Percentiles rank a stretch among this genome's conserved stretches.
These are phyloP conservation scores for Ophiostoma sp. DNA, from an alignment of 2,329 filamentous ascomycete species.

Conservation along the genomic window DNA sequence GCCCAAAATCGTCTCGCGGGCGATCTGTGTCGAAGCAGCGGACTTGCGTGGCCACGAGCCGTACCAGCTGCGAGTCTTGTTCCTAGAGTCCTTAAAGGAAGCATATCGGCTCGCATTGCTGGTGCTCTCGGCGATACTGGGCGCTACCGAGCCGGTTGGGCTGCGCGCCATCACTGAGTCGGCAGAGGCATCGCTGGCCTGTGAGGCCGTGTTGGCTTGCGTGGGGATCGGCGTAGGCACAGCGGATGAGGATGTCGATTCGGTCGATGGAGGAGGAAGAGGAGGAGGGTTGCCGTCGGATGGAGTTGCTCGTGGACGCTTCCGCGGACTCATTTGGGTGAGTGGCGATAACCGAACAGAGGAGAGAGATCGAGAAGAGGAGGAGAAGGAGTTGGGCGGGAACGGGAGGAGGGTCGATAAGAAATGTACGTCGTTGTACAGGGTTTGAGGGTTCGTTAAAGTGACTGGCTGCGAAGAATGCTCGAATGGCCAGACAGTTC, in stretches of 20 bases:
- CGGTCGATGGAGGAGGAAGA: neutral
- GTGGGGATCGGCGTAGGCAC: constrained; percentile 8
- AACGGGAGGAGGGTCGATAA: neutral
- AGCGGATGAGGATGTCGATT: neutral
- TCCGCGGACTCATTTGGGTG: constrained; percentile 44
- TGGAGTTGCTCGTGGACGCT: constrained; percentile 44
- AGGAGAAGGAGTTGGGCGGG: neutral
- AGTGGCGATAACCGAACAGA: neutral
- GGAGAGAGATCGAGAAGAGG: neutral
- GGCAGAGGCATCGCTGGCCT: constrained; percentile 17
- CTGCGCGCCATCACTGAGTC: constrained; percentile 17
- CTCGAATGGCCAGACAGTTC: neutral
- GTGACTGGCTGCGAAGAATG: neutral
- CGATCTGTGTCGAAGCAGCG: constrained; percentile 59
- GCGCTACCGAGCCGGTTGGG: constrained; percentile 19
- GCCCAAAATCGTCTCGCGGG: constrained; percentile 61
- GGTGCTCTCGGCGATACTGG: constrained; percentile 24
- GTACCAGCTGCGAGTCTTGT: constrained; percentile 56
- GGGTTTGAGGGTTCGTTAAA: neutral
- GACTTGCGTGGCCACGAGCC: constrained; percentile 64
- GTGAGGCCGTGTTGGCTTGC: neutral
- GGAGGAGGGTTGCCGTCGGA: constrained; percentile 30
- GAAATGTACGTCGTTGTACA: neutral
- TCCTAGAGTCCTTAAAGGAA: constrained; percentile 24
- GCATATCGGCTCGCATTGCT: constrained; percentile 20